Conservation (phyloP, 805 yeast species). For the Gaillardinia entomophila region DNA sequence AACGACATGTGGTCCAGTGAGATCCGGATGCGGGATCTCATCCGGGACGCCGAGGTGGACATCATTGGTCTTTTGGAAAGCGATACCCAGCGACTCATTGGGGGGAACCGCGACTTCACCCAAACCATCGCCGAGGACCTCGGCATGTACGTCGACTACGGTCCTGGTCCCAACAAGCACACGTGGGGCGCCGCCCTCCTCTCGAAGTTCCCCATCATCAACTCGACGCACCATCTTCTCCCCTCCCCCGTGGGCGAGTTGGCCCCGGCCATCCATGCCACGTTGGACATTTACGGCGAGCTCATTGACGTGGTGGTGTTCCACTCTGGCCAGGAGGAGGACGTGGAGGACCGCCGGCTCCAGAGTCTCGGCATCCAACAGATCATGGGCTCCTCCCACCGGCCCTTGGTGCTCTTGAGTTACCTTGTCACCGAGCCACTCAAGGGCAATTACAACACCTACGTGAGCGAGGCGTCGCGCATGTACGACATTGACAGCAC, state of each 20-base stretch:
- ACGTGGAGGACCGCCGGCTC: conserved; percentile 83
- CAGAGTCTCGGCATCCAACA: conserved; percentile 74
- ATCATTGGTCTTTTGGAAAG: conserved; percentile 87
- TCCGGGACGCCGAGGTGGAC: conserved; percentile 83
- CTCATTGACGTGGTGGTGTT: conserved; percentile 89
- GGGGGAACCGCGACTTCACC: conserved; percentile 93
- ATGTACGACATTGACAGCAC: conserved; percentile 91
- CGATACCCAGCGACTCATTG: conserved; percentile 88
- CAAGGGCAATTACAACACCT: conserved; percentile 87
- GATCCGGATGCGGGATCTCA: conserved; percentile 77
- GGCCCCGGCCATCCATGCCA: conserved; percentile 97
- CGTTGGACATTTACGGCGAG: conserved; percentile 85
- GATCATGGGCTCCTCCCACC: conserved; percentile 73
- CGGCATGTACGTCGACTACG: conserved; percentile 92
- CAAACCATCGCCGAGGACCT: conserved; percentile 88
- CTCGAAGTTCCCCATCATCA: conserved; percentile 89
- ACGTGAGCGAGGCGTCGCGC: conserved; percentile 76
- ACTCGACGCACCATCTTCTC: conserved; percentile 83
- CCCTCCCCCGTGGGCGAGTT: conserved; percentile 98
- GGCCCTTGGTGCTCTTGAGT: conserved; percentile 84
- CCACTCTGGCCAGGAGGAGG: conserved; percentile 98
- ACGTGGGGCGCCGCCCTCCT: conserved; percentile 96
- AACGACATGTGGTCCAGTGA: conserved; percentile 98
- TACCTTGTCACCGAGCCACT: conserved; percentile 85
- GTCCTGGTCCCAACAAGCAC: conserved; percentile 97